Base-by-base conservation (phyloP, 2,329 filamentous ascomycete species). In the Pseudogymnoascus sp. region DNA sequence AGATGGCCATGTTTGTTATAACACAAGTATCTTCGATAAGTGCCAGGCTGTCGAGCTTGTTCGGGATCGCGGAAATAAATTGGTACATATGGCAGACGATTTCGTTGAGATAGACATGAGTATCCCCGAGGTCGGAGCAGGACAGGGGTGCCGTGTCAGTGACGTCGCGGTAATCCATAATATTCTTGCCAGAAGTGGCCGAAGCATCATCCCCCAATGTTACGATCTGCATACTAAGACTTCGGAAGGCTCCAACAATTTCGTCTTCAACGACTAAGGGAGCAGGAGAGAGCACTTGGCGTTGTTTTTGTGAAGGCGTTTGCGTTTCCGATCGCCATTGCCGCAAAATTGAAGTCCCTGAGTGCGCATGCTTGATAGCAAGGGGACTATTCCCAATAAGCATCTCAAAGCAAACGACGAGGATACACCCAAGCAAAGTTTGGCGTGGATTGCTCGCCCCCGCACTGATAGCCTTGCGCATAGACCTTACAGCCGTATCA, bases 391-490 rank as follows among this genome's bases (percentile, higher is more conserved):
- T 37, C 18, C 60, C 60, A 35, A 58, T 47, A 39, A 61, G 57
- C 33, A 57, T 33, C 60, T 69, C 67, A 20, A 69, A 67, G 43
- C 67, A 69, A 2, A 68, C 63, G 6, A 67, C 65, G 4, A 69
- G 60, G 11, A 69, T 36, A 59, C 66, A 69, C 16, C 58, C 58
- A 60, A 60, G 39, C 7, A 60, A 25, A 9, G 47, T 38, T 35
- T 50, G 22, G 14, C 58, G 25, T 16, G 39, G 58, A 35, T 35
- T 60, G 30, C 25, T 50, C 6, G 22, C 18, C 14, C 38, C 39
- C 6, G 20, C 36, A 7, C 3, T n/a, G 16, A 60, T 60, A 38
- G 38, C 37, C 4, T 30, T 54, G 20, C 36, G 58, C 58, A 60
- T 60, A 20, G 39, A 20, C 38, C 20, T 60, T 8, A 60, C 28